These are phyloP conservation scores for Leccinum longicurvipes DNA, from an alignment of 768 basidiomycete genomes.

Conservation along the genomic window DNA sequence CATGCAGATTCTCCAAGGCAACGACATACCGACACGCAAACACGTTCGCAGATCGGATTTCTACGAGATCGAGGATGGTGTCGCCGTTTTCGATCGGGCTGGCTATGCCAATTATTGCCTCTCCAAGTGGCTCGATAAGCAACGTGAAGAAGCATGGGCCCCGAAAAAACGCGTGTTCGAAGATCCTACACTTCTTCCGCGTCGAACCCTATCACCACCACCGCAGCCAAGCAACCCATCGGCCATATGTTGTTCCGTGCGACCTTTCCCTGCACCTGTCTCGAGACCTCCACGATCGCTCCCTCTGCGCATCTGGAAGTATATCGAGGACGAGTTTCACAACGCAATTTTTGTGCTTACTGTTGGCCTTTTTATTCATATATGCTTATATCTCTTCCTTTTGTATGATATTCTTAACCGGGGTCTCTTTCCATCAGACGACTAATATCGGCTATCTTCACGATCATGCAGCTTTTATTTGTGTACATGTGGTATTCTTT, in stretches of 20 bases:
- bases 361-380: conserved; percentile 26
- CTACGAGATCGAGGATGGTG: conserved; percentile 29
- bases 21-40: conserved; percentile 5
- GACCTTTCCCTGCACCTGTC: not conserved
- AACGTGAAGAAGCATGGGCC: conserved; percentile 17
- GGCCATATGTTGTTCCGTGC: not conserved
- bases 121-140: conserved; percentile 26
- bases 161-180: conserved; percentile 22
- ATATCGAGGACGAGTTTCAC: conserved; percentile 26
- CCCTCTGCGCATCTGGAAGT: conserved; percentile 11
- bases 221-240: not conserved
- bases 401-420: conserved; percentile 30
- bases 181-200: conserved; percentile 15
- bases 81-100: conserved; percentile 23
- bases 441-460: conserved; percentile 10
- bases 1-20: conserved; percentile 16
- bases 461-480: not conserved
- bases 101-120: conserved; percentile 28
- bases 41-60: conserved; percentile 22
- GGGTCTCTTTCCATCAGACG: conserved; percentile 25
- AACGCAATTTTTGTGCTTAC: conserved; percentile 26
- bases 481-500: conserved; percentile 13
- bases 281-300: conserved; percentile 9
- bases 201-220: conserved; percentile 16
- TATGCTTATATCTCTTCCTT: conserved; percentile 26